Conservation (phyloP, 2,329 filamentous ascomycete genomes). For the Fusarium mangiferae region DNA sequence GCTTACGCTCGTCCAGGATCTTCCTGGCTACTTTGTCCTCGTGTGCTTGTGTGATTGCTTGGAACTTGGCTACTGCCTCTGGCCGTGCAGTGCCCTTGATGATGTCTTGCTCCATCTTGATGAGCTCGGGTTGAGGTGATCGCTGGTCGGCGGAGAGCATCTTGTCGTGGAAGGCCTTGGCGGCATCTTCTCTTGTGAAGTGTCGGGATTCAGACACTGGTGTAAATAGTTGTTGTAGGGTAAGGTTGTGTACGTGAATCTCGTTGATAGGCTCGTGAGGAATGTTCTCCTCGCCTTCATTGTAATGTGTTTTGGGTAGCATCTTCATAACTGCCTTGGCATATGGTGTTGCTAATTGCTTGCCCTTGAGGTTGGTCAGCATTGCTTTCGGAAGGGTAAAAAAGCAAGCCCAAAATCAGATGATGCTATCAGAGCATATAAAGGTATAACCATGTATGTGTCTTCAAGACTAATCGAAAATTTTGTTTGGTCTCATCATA, state of each 20-base stretch:
- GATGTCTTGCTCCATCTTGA: slow-evolving; percentile 63
- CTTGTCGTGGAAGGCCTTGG: slow-evolving; percentile 69
- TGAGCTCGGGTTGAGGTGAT: slow-evolving; percentile 71
- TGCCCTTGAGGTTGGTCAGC: slow-evolving; percentile 66
- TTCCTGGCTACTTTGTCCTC: slow-evolving; percentile 53
- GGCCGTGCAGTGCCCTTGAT: slow-evolving; percentile 49
- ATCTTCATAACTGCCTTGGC: slow-evolving; percentile 79
- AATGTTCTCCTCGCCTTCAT: slow-evolving; percentile 57
- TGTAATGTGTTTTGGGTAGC: slow-evolving; percentile 77
- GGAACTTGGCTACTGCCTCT: slow-evolving; percentile 55
- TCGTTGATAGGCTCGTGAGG: slow-evolving; percentile 72
- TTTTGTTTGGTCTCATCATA: slow-evolving; percentile 74
- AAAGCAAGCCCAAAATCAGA: slow-evolving; percentile 9
- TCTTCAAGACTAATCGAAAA: slow-evolving; percentile 99
- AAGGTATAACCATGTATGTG: slow-evolving; percentile 82
- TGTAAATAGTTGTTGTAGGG: slow-evolving; percentile 72
- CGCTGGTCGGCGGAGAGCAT: slow-evolving; percentile 70
- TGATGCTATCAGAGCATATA: slow-evolving; percentile 44
- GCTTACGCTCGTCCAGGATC: slow-evolving; percentile 47
- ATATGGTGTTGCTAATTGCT: slow-evolving; percentile 81
- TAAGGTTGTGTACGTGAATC: slow-evolving; percentile 69
- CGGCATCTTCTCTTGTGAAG: slow-evolving; percentile 73
- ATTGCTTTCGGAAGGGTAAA: not conserved
- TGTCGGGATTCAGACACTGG: slow-evolving; percentile 71
- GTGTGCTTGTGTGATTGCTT: slow-evolving; percentile 55